These are phyloP conservation scores for Chloris gayana DNA, from an alignment of 176 grass and related monocot species.

Conservation along the genomic window DNA sequence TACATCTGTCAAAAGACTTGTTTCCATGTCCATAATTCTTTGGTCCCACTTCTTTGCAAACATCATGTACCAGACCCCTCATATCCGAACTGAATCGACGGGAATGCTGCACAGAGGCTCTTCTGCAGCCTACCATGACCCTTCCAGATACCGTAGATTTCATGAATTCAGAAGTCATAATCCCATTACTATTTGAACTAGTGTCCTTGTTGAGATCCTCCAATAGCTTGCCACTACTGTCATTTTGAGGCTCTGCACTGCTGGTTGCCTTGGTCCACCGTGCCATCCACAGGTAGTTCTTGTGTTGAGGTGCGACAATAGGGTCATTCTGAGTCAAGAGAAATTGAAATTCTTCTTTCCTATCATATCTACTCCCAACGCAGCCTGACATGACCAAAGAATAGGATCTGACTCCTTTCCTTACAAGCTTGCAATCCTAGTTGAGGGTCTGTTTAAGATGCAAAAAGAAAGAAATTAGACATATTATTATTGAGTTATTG, in stretches of 20 bases:
- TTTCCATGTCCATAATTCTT: conserved; percentile 25
- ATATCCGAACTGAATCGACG: conserved; percentile 25
- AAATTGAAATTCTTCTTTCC: conserved; percentile 51
- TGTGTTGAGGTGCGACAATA: conserved; percentile 34
- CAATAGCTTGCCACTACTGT: background rate
- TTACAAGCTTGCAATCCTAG: background rate
- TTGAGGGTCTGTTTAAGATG: conserved; percentile 14
- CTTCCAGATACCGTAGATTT: conserved; percentile 50
- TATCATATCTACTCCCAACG: conserved; percentile 31
- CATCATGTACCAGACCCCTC: conserved; percentile 6
- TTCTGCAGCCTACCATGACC: conserved; percentile 36
- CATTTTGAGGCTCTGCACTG: conserved; percentile 34
- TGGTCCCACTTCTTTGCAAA: conserved; percentile 34
- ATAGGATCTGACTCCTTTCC: background rate
- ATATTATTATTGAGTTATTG: background rate
- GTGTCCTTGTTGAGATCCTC: conserved; percentile 23
- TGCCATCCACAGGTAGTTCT: conserved; percentile 60
- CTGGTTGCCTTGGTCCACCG: conserved; percentile 58
- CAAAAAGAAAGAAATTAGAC: background rate
- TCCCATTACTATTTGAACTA: background rate
- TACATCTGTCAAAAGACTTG: conserved; percentile 27
- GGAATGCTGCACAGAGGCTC: conserved; percentile 27
- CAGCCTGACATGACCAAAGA: conserved; percentile 46
- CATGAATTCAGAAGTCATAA: conserved; percentile 25
- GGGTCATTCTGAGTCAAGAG: conserved; percentile 42